A percentile compares a stretch with the other conserved stretches of the same genome.
These are phyloP conservation scores for Lanmaoa pseudosensibilis DNA, from an alignment of 768 basidiomycete species.

Conservation along the genomic window DNA sequence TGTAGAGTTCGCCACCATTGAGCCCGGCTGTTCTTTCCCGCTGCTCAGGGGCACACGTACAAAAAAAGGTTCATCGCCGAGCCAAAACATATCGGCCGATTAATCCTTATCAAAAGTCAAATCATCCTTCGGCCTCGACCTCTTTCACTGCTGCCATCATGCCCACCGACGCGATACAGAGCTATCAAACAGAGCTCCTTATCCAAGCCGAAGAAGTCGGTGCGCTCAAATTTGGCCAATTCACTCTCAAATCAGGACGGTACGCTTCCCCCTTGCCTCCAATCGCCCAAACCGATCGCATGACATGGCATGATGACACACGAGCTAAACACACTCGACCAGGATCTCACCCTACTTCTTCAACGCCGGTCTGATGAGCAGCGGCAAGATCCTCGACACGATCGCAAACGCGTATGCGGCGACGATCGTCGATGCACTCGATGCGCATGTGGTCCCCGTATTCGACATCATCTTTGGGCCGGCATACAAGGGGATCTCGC, in stretches of 20 bases:
- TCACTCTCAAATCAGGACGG: constrained; percentile 95
- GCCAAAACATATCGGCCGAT: neutral
- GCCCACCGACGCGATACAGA: constrained; percentile 34
- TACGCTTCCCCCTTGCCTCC: constrained; percentile 40
- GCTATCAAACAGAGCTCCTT: constrained; percentile 67
- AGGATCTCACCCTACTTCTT: constrained; percentile 96
- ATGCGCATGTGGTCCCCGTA: constrained; percentile 31
- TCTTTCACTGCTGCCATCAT: constrained; percentile 8
- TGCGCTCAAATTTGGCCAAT: constrained; percentile 87
- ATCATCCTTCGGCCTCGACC: neutral
- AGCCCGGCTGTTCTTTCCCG: no score
- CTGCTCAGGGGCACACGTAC: neutral
- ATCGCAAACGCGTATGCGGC: constrained; percentile 82
- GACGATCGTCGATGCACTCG: constrained; percentile 59
- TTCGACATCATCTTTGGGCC: constrained; percentile 94
- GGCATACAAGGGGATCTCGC: constrained; percentile 95
- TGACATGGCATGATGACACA: neutral
- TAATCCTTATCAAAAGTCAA: neutral
- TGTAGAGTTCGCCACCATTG: no score
- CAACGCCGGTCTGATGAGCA: constrained; percentile 87
- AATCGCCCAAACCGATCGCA: neutral
- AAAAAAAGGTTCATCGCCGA: constrained; percentile 9
- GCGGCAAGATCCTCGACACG: constrained; percentile 75
- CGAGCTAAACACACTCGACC: constrained; percentile 2
- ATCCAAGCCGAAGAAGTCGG: constrained; percentile 64